Conservation (phyloP, 192 early-diverging fungal genomes). For the Backusella liffmaniae region DNA sequence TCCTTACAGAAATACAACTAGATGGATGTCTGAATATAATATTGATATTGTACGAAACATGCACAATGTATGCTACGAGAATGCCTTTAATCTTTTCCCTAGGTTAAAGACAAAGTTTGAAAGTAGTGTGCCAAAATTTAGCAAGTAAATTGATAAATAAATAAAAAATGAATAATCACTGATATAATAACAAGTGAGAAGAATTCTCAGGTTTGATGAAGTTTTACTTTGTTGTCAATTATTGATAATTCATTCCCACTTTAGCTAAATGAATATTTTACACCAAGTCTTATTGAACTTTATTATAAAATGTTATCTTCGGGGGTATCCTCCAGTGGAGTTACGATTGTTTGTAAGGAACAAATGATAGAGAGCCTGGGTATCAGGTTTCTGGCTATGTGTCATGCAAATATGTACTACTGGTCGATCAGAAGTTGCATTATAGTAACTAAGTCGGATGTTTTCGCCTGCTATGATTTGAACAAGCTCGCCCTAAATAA, state of each 20-base stretch:
- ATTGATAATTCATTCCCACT: too few species aligned
- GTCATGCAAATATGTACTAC: conserved; percentile 34
- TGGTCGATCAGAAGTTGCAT: conserved; percentile 8
- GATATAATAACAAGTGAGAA: too few species aligned
- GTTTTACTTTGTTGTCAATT: too few species aligned
- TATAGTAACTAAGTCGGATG: conserved; percentile 44
- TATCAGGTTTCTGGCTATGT: conserved; percentile 27
- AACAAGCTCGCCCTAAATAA: conserved; percentile 48
- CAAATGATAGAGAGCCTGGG: conserved; percentile 21
- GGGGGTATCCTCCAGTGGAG: conserved; percentile 1
- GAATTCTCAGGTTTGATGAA: too few species aligned
- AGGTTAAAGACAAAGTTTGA: not conserved
- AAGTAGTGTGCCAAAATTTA: not conserved
- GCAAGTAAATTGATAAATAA: too few species aligned
- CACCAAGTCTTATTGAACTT: too few species aligned
- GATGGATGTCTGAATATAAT: not conserved
- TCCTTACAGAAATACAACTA: not conserved
- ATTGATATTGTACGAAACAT: not conserved
- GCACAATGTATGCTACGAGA: not conserved
- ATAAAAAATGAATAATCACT: too few species aligned
- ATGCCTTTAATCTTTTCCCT: not conserved
- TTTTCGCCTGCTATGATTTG: conserved; percentile 60
- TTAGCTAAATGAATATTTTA: too few species aligned
- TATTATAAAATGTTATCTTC: not conserved
- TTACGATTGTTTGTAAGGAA: not conserved